These are phyloP conservation scores for Talaromyces sp. DNA, from an alignment of 2,329 filamentous ascomycete genomes.

Conservation along the genomic window DNA sequence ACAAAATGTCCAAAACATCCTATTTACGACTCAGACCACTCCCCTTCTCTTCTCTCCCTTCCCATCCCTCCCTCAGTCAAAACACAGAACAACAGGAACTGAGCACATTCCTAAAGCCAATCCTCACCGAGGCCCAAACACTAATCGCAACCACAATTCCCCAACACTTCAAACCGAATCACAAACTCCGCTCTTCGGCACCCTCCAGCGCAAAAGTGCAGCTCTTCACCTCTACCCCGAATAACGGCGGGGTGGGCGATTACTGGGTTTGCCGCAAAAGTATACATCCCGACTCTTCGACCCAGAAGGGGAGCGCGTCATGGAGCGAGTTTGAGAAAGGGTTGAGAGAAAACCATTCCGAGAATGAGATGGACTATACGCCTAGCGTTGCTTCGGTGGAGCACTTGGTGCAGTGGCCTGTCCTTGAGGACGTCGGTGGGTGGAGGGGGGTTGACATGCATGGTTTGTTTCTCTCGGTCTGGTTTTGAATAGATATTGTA, in stretches of 20 bases:
- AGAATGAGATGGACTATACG: slow-evolving; percentile 42
- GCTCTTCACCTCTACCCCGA: slow-evolving; percentile 21
- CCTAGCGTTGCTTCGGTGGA: slow-evolving; percentile 34
- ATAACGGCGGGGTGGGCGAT: slow-evolving; percentile 22
- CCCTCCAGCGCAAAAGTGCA: slow-evolving; percentile 31
- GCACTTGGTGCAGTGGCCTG: slow-evolving; percentile 29
- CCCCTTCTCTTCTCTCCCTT: slow-evolving; percentile 29
- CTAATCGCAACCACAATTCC: slow-evolving; percentile 25
- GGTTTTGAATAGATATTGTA: not conserved
- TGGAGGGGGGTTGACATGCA: slow-evolving; percentile 28
- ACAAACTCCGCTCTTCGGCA: slow-evolving; percentile 28
- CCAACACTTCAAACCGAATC: slow-evolving; percentile 26
- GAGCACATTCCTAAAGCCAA: slow-evolving; percentile 23
- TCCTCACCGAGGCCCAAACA: slow-evolving; percentile 29
- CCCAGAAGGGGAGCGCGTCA: slow-evolving; percentile 32
- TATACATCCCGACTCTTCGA: slow-evolving; percentile 29
- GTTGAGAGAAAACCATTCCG: slow-evolving; percentile 36
- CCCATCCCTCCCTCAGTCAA: slow-evolving; percentile 27
- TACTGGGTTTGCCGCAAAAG: slow-evolving; percentile 43
- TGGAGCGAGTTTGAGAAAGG: slow-evolving; percentile 39
- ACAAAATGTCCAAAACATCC: slow-evolving; percentile 14
- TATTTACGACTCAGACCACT: slow-evolving; percentile 28
- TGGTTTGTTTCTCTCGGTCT: slow-evolving; percentile 21
- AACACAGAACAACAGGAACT: slow-evolving; percentile 12
- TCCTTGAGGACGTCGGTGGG: slow-evolving; percentile 19